Conservation (phyloP, 768 basidiomycete genomes). For the Tulasnella sp. region DNA sequence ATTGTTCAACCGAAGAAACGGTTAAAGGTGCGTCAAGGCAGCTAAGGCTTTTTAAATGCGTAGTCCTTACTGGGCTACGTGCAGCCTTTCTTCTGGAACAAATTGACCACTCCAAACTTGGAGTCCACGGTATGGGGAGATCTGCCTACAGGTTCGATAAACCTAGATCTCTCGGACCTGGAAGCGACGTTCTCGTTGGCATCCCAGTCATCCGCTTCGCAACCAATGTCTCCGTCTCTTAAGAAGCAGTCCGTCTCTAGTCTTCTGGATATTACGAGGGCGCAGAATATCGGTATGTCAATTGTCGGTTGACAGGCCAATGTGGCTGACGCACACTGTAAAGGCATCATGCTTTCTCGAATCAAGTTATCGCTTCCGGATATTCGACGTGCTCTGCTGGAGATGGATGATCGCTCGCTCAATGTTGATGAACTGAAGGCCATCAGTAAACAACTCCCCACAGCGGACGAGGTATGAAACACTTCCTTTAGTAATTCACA, state of each 20-base stretch:
- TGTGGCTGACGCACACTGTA: not conserved
- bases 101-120: constrained; percentile 38
- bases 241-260: constrained; percentile 56
- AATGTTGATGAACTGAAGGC: constrained; percentile 65
- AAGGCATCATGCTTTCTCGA: constrained; percentile 74
- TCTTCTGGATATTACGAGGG: constrained; percentile 64
- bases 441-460: constrained; percentile 64
- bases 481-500: not conserved
- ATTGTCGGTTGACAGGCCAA: not conserved
- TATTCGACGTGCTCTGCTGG: constrained; percentile 59
- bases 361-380: constrained; percentile 52
- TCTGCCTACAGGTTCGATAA: constrained; percentile 26
- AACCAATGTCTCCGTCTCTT: constrained; percentile 32
- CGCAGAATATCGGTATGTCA: constrained; percentile 66
- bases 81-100: constrained; percentile 85
- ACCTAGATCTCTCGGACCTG: constrained; percentile 56
- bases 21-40: constrained; percentile 28
- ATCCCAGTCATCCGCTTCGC: constrained; percentile 30
- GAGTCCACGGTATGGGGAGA: constrained; percentile 61
- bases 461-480: constrained; percentile 56
- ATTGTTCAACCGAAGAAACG: constrained; percentile 38
- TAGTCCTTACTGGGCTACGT: not conserved
- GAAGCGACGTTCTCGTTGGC: constrained; percentile 57
- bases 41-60: not conserved
- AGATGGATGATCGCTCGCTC: constrained; percentile 54